Evolutionary conservation across 2,329 filamentous ascomycete genomes (phyloP).

Genomic region (Didymellaceae sp.): DNA sequence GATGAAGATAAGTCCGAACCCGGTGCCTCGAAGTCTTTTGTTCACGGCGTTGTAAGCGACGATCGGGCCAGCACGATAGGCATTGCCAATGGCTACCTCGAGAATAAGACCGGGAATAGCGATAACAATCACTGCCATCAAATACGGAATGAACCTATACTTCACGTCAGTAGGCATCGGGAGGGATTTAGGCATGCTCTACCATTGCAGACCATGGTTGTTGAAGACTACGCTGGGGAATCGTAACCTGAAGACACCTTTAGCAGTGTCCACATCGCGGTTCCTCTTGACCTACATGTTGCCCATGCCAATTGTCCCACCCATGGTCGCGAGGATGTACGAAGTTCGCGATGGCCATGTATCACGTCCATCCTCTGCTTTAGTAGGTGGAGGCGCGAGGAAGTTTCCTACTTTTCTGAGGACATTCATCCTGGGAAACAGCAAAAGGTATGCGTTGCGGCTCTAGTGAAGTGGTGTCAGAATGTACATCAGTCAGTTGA

Average conservation of each 20-base stretch:
- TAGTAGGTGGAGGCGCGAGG: background rate
- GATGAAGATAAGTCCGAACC: conserved; percentile 9
- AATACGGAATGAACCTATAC: background rate
- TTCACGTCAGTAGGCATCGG: background rate
- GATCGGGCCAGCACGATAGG: conserved; percentile 28
- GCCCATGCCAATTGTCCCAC: background rate
- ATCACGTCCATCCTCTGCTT: background rate
- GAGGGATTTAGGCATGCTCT: conserved; percentile 11
- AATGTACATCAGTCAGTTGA: no score
- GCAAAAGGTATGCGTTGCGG: no score
- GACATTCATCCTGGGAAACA: background rate
- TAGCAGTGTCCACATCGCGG: background rate
- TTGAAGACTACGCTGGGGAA: conserved; percentile 27
- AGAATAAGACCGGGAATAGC: conserved; percentile 24
- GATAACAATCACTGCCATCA: conserved; percentile 21
- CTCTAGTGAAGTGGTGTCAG: no score
- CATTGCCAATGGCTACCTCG: conserved; percentile 25
- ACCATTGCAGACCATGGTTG: conserved; percentile 27
- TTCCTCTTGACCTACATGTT: background rate
- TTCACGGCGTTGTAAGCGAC: conserved; percentile 28
- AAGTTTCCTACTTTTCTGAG: background rate
- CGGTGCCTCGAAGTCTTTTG: conserved; percentile 23
- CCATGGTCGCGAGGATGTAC: background rate
- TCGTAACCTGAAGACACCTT: conserved; percentile 3
- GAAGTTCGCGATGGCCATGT: background rate